phyloP scores from a whole-genome alignment of 1,284 basidiomycete genomes.

The Rhodotorula glutinis region DNA sequence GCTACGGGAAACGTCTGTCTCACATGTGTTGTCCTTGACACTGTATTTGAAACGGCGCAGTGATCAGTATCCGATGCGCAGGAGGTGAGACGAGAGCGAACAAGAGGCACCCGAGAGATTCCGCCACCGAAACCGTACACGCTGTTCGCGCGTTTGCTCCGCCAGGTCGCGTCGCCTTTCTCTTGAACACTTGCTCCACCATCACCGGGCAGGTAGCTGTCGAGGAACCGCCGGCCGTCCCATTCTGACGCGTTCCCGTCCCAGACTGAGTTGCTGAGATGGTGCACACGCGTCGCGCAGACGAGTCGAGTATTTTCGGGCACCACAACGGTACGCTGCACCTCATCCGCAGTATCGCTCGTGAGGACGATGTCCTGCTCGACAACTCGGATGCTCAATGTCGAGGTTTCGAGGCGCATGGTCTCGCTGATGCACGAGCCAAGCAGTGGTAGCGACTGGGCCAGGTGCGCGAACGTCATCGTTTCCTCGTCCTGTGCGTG shows the following conservation, averaged over 20 bases:
- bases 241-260: constrained; percentile 18
- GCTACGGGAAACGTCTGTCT: no score
- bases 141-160: constrained; percentile 15
- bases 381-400: constrained; percentile 46
- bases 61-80: no score
- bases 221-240: constrained; percentile 38
- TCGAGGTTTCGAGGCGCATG: constrained; percentile 46
- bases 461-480: constrained; percentile 27
- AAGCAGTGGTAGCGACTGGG: constrained; percentile 41
- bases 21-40: constrained; percentile 1
- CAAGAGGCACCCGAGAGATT: constrained; percentile 27
- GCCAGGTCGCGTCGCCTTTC: background rate
- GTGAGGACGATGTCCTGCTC: constrained; percentile 18
- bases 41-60: no score
- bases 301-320: constrained; percentile 19
- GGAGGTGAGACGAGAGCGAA: no score
- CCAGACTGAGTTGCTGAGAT: constrained; percentile 27
- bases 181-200: background rate
- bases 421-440: constrained; percentile 48
- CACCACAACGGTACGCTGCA: background rate
- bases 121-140: constrained; percentile 40
- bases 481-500: background rate
- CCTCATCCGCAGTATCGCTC: background rate
- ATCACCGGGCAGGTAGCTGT: constrained; percentile 1
- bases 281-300: constrained; percentile 24